These are phyloP conservation scores for Amyloporia xantha DNA, from an alignment of 768 basidiomycete genomes.

Conservation along the genomic window DNA sequence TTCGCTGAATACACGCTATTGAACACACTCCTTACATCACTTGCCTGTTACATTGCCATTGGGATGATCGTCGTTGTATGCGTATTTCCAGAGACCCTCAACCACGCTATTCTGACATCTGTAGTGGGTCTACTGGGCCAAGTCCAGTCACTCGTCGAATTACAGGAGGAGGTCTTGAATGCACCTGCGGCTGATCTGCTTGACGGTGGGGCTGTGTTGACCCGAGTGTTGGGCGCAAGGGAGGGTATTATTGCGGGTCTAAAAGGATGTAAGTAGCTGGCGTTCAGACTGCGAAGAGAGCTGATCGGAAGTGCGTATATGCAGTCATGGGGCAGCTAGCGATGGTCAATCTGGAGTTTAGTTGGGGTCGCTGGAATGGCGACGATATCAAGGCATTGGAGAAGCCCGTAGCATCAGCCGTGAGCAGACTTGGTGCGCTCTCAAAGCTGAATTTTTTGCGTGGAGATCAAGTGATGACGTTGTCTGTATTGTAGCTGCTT, in stretches of 20 bases:
- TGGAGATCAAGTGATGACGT: neutral
- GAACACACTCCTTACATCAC: slow-evolving; percentile 37
- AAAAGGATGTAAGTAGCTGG: slow-evolving; percentile 5
- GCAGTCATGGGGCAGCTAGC: slow-evolving; percentile 29
- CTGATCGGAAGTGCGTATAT: neutral
- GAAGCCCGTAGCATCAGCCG: slow-evolving; percentile 28
- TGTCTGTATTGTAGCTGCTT: slow-evolving; percentile 23
- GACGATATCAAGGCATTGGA: slow-evolving; percentile 34
- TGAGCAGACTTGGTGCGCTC: slow-evolving; percentile 31
- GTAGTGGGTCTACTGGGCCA: slow-evolving; percentile 26
- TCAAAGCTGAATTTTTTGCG: neutral
- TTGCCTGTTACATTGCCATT: slow-evolving; percentile 42
- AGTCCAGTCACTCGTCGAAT: slow-evolving; percentile 23
- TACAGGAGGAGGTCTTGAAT: slow-evolving; percentile 28
- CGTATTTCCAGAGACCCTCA: slow-evolving; percentile 48
- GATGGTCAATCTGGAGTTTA: slow-evolving; percentile 37
- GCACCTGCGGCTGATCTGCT: slow-evolving; percentile 17
- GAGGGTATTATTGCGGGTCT: slow-evolving; percentile 21
- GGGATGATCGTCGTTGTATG: slow-evolving; percentile 37
- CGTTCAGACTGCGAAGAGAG: neutral
- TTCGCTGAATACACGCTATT: slow-evolving; percentile 37
- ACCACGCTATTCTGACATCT: slow-evolving; percentile 31
- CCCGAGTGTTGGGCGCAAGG: slow-evolving; percentile 16
- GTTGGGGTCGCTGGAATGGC: slow-evolving; percentile 39
- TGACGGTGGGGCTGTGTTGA: slow-evolving; percentile 15